phyloP scores from a whole-genome alignment of 2,329 filamentous ascomycete species.

The Ophiostoma sp. region DNA sequence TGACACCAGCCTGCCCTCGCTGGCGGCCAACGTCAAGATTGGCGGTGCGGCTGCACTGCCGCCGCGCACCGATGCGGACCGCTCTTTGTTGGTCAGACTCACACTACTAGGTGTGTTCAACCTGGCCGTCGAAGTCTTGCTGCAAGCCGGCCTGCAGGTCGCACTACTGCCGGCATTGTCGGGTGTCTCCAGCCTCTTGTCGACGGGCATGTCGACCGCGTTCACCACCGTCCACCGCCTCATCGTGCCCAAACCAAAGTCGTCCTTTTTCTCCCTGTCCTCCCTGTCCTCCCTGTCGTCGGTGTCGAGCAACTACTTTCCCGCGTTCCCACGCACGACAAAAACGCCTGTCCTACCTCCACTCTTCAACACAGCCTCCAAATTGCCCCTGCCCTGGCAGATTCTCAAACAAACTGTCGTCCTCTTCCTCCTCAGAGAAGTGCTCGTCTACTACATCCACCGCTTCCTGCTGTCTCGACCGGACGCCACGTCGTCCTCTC shows the following conservation, averaged over 20 bases:
- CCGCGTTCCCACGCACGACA: neutral
- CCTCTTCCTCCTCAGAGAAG: conserved; percentile 51
- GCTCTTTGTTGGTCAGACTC: conserved; percentile 37
- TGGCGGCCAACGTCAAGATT: conserved; percentile 68
- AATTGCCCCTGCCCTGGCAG: conserved; percentile 55
- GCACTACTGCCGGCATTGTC: conserved; percentile 46
- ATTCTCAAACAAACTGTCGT: conserved; percentile 50
- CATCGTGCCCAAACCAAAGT: neutral
- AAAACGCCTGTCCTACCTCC: neutral
- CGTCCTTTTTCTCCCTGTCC: neutral
- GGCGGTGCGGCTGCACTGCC: conserved; percentile 56
- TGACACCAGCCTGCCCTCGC: conserved; percentile 68
- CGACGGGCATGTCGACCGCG: neutral
- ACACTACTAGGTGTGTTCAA: conserved; percentile 49
- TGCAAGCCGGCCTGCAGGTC: conserved; percentile 43
- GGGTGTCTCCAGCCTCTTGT: conserved; percentile 32
- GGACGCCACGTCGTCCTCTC: conserved; percentile 27
- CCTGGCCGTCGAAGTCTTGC: conserved; percentile 44
- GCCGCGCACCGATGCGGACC: conserved; percentile 40
- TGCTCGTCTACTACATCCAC: conserved; percentile 73
- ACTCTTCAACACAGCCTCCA: conserved; percentile 50
- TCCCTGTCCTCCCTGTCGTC: neutral
- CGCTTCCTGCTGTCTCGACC: conserved; percentile 57
- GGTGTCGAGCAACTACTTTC: neutral
- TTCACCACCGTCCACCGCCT: neutral